Base-by-base conservation (phyloP, 768 basidiomycete species). In the Aureoboletus auriporus region DNA sequence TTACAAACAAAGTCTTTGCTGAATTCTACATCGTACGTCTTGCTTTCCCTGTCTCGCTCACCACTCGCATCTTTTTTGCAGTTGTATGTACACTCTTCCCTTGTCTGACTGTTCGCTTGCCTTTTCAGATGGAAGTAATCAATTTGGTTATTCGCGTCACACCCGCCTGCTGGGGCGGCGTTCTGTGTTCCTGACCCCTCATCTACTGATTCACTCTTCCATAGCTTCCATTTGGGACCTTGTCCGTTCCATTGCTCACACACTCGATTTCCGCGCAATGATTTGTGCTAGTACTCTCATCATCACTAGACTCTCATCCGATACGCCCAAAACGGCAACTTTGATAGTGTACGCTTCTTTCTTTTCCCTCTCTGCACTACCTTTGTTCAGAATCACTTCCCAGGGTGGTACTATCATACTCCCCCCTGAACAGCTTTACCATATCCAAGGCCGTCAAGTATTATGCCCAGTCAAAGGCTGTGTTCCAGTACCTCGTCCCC, bases 11-110 rank as follows among this genome's bases (percentile, higher is more conserved):
- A 52, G 84, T 80, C 5, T 87, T 89, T 49, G 87, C 87, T 4
- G 88, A 91, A 64, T 71, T 92, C 14, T 89, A 83, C 91, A 92
- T 74, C 3, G 86, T 86, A 10, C 76, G 3, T 64, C 9, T 6
- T 5, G 36, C 5, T n/a, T 17, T 17, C 20, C n/a, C n/a, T n/a
- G 4, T 8, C 0, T 4, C 20, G 39, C 4, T 37, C 31, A 17
- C 60, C n/a, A n/a, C n/a, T n/a, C n/a, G n/a, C 17, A 55, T 35
- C 26, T 3, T 8, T 7, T n/a, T n/a, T n/a, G n/a, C 41, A 68
- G 64, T 66, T 8, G 66, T 66, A 58, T 45, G 64, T 49, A 1
- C 23, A 13, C 16, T 3, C 14, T 8, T 2, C n/a, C 14, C 2
- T 2, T 30, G 9, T 16, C 9, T 1, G 9, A 5, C 20, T n/a